Base-by-base conservation (phyloP, 1,284 basidiomycete genomes). In the Cystobasidium slooffiae region DNA sequence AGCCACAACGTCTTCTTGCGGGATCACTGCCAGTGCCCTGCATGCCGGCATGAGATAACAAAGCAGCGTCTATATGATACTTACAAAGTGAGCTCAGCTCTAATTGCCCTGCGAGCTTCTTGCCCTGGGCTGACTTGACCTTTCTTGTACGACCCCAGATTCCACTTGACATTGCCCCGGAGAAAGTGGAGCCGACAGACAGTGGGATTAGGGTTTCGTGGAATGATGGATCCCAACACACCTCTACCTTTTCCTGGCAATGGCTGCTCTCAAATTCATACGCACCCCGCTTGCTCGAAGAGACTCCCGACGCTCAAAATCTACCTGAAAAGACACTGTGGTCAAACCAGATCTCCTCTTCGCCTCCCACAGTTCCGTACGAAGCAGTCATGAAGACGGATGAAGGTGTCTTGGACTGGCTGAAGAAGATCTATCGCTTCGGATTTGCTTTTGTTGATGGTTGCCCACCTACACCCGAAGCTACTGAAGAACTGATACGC, bases 51-150 rank as follows among this genome's bases (percentile, higher is more conserved):
- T 82, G 85, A 90, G 0, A 82, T 89, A 74, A 98, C 96, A 9
- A 96, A 94, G 81, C 96, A 98, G 82, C 87, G 96, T 10, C 83
- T 97, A 12, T 85, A 94, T 63, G 89, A 93, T 79, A 93, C 95
- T 0, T 92, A 90, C 76, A 88, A 91, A 75, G 93, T 91, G 77
- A 47, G 37, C n/a, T 14, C n/a, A 59, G 39, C 37, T 41, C 44
- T 10, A 0, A 0, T 24, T 24, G 20, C 24, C 44, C 14, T 5
- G 41, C 12, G 0, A 12, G 22, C 39, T 14, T 9, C 24, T 51
- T 41, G 18, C 10, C 47, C 46, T 18, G 22, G 24, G 47, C 43
- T 55, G 31, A 53, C 16, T 37, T 55, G 52, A 2, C 52, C 1
- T 0, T n/a, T 12, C 31, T 47, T 56, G 52, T 24, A 1, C 18